Base-by-base conservation (phyloP, 495 filamentous ascomycete species). In the Penicillium coffeae region DNA sequence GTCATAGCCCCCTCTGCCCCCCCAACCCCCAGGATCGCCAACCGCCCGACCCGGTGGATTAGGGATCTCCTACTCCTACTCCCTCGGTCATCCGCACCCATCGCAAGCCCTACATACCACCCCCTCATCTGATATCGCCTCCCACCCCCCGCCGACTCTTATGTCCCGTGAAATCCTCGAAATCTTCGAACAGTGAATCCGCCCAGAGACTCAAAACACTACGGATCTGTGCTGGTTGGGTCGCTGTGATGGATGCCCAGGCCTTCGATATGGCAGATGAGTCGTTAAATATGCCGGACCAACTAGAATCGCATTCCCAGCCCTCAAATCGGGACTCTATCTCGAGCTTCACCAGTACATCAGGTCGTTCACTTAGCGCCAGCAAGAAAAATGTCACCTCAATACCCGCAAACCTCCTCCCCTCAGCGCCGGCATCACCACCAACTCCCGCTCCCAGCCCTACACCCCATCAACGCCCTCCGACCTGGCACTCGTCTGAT, bases 381-480 rank as follows among this genome's bases (percentile, higher is more conserved):
- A 74, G 75, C 39, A 77, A 67, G 48, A 80, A 77, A 45, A 65
- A 74, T 22, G 49, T 67, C 37, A 67, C 78, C 36, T 54, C 74
- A 27, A 73, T 80, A 47, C 81, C 83, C 46, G 75, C 72, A 34
- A 85, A 77, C 52, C 74, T 83, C 8, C 71, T 84, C 7, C 82
- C 82, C 9, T 86, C 83, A 10, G 82, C 83, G 38, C 82, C 83
- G 27, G 79, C 83, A 3, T 86, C 82, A 19, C 83, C 83, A 54
- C 83, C 83, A 22, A 87, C 83, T 12, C 83, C 83, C 18, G 83
- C 83, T 35, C 83, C 83, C 2, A 83, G 79, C 63, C 83, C 83
- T 8, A 84, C 82, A 3, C 83, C 83, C 19, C 78, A 78, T 48
- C 80, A 83, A 40, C 64, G 78, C 48, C 69, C 73, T 4, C 75